Percentiles rank a stretch among this genome's conserved stretches.
Conservation (phyloP, 371 early-diverging fungal genomes). For the Massospora cicadina region DNA sequence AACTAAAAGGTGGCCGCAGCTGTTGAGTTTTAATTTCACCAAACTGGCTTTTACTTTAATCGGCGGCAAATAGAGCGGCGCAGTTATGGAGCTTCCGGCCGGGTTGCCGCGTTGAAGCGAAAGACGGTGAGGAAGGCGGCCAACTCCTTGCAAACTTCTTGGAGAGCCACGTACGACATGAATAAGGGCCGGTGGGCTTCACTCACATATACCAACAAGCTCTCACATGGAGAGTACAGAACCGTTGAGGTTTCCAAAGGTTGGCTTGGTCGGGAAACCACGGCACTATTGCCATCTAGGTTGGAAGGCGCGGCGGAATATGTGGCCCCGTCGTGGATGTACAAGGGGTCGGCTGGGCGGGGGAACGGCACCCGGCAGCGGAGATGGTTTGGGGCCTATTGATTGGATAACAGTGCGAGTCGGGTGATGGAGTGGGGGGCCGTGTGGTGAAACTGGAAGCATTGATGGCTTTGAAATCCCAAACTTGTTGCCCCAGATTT, state of each 20-base stretch:
- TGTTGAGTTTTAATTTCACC: too few relatives aligned
- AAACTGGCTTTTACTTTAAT: too few relatives aligned
- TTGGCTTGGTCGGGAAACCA: not conserved
- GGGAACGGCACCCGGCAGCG: not conserved
- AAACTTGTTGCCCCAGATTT: not conserved
- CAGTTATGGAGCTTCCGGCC: too few relatives aligned
- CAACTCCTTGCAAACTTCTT: slow-evolving; percentile 4
- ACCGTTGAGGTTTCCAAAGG: not conserved
- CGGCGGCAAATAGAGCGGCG: too few relatives aligned
- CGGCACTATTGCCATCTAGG: not conserved
- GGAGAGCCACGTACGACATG: not conserved
- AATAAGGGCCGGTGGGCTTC: not conserved
- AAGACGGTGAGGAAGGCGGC: slow-evolving; percentile 1
- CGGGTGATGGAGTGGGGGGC: too few relatives aligned
- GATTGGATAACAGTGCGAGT: not conserved
- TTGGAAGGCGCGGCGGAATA: not conserved
- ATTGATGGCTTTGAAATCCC: not conserved
- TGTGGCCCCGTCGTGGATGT: not conserved
- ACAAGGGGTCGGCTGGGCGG: not conserved
- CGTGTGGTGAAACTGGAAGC: not conserved
- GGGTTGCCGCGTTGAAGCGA: too few relatives aligned
- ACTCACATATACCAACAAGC: not conserved
- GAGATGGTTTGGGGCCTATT: not conserved
- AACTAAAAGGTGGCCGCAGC: too few relatives aligned
- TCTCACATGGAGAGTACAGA: not conserved